Percentiles rank a stretch among this genome's conserved stretches.
These are phyloP conservation scores for Wickerhamiella infanticola DNA, from an alignment of 1,139 yeast species.

Conservation along the genomic window DNA sequence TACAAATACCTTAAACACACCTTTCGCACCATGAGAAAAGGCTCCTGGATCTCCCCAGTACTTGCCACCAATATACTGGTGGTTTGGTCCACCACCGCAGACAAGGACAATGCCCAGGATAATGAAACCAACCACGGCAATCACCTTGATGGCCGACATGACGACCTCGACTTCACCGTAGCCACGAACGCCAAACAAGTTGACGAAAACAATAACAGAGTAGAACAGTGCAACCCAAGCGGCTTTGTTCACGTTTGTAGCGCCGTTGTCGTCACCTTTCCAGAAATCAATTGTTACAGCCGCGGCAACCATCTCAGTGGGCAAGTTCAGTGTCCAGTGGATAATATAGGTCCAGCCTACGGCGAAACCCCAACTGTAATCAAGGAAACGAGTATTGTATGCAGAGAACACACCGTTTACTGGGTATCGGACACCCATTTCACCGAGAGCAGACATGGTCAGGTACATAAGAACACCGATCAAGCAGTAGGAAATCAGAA, in stretches of 20 bases:
- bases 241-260: slow-evolving; percentile 34
- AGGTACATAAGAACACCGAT: slow-evolving; percentile 32
- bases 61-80: slow-evolving; percentile 46
- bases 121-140: slow-evolving; percentile 49
- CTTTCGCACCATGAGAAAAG: slow-evolving; percentile 53
- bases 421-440: slow-evolving; percentile 45
- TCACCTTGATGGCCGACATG: slow-evolving; percentile 42
- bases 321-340: slow-evolving; percentile 65
- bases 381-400: slow-evolving; percentile 44
- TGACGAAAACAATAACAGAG: slow-evolving; percentile 37
- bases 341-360: slow-evolving; percentile 66
- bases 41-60: slow-evolving; percentile 57
- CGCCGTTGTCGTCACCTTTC: slow-evolving; percentile 27
- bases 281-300: slow-evolving; percentile 54
- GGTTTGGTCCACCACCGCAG: slow-evolving; percentile 53
- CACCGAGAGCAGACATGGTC: slow-evolving; percentile 46
- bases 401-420: slow-evolving; percentile 46
- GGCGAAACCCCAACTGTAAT: slow-evolving; percentile 55
- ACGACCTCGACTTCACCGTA: slow-evolving; percentile 65
- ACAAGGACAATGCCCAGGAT: slow-evolving; percentile 45
- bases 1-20: slow-evolving; percentile 69
- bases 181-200: slow-evolving; percentile 58
- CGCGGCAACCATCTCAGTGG: slow-evolving; percentile 67
- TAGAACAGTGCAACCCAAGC: slow-evolving; percentile 56
- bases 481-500: slow-evolving; percentile 37